Percentiles rank a stretch among this genome's conserved stretches.
phyloP scores from a whole-genome alignment of 108 stramenopile genomes.

The Fragilariopsis cylindrus region DNA sequence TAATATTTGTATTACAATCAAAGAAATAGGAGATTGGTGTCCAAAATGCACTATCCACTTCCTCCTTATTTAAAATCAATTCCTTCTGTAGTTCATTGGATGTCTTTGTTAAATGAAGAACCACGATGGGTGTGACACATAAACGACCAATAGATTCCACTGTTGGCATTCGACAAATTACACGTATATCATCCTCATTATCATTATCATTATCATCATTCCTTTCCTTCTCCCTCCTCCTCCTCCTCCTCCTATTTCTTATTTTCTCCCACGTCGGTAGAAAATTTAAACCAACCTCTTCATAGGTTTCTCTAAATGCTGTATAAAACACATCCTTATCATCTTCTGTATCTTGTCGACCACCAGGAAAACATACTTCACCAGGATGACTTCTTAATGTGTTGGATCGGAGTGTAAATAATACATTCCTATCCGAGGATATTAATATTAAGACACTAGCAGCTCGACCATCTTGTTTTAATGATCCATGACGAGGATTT shows the following conservation, averaged over 20 bases:
- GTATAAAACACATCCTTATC: constrained; percentile 54
- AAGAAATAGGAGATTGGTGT: constrained; percentile 51
- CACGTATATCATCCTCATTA: constrained; percentile 1
- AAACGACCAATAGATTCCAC: constrained; percentile 50
- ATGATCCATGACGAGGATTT: background rate
- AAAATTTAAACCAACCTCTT: constrained; percentile 69
- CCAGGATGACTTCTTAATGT: constrained; percentile 62
- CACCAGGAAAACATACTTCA: constrained; percentile 77
- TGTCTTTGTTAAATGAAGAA: constrained; percentile 2
- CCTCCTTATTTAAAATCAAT: constrained; percentile 43
- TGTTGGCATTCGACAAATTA: constrained; percentile 43
- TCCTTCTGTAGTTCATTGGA: constrained; percentile 4
- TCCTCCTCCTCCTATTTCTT: background rate
- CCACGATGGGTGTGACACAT: constrained; percentile 74
- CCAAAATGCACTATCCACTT: constrained; percentile 72
- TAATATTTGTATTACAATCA: constrained; percentile 1
- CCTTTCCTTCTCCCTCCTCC: background rate
- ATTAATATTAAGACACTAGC: constrained; percentile 28
- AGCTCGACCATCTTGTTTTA: background rate
- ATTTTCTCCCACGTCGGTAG: background rate
- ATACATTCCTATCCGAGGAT: constrained; percentile 32
- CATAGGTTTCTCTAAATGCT: constrained; percentile 61
- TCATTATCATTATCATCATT: background rate
- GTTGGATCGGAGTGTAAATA: constrained; percentile 60
- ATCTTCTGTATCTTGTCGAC: constrained; percentile 63